Base-by-base conservation (phyloP, 345 rosid species). In the Arabis hirsuta region DNA sequence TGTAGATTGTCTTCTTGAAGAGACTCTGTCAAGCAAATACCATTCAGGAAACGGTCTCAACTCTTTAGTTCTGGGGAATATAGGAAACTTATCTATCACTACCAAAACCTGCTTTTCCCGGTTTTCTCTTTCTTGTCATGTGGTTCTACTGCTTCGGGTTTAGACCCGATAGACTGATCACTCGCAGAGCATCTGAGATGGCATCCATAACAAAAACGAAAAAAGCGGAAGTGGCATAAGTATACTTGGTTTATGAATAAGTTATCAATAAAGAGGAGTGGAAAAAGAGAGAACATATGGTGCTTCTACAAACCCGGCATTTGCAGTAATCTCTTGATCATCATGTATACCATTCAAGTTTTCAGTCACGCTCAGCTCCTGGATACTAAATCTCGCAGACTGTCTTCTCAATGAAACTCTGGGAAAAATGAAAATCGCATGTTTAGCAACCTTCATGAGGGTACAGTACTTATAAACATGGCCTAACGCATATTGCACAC, bases 241-340 rank as follows among this genome's bases (percentile, higher is more conserved):
- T 50, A 52, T 64, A 38, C n/a, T 55, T 61, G 24, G 59, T 54
- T 65, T 53, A 42, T 44, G 44, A 46, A 16, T 32, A 67, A 51
- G 46, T 34, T 38, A 22, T 34, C 67, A 69, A 39, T 55, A 57
- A 45, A 62, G 57, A 34, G 20, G 47, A 54, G 12, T 53, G 73
- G 55, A 47, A 43, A 59, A 12, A 31, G 42, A 34, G 11, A 24
- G 13, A 58, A 24, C 55, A 36, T 41, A 41, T 41, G 54, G 27
- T 55, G 69, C 62, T 62, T 42, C 48, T 53, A 66, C 73, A 60
- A 52, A 87, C 92, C 92, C 73, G 31, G 67, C 69, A 59, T 68
- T 71, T 12, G 77, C 80, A 63, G 63, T 50, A 45, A 61, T 51
- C 72, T 61, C 78, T 67, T 73, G 66, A 59, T 65, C 45, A 66